A percentile compares a stretch with the other conserved stretches of the same genome.
Evolutionary conservation across 2,329 filamentous ascomycete species (phyloP).

Genomic region (Ascocoryne sarcoides): DNA sequence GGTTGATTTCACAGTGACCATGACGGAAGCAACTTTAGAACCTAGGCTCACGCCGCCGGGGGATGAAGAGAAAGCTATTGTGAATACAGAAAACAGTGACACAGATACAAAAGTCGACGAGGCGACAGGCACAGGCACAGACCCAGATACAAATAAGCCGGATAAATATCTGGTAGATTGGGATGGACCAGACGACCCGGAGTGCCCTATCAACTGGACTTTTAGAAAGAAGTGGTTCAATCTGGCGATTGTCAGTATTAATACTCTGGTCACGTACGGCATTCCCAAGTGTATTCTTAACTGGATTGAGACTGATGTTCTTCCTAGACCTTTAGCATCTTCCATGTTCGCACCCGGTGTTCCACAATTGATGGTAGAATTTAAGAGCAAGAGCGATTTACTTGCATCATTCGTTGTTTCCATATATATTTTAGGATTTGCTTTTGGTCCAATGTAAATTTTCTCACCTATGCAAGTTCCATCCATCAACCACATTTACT

Average conservation of each 20-base stretch:
- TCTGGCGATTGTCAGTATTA: conserved; percentile 10
- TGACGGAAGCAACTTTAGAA: not conserved
- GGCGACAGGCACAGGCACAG: not conserved
- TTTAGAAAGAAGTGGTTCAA: conserved; percentile 12
- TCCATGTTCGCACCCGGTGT: conserved; percentile 42
- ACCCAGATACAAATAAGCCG: not conserved
- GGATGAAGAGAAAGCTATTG: not conserved
- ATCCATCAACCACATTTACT: not conserved
- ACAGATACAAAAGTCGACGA: too few relatives aligned
- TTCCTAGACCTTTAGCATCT: conserved; percentile 34
- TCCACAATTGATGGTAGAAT: conserved; percentile 38
- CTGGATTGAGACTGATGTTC: not conserved
- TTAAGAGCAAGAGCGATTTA: conserved; percentile 30
- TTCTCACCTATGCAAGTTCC: conserved; percentile 36
- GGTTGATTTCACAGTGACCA: not conserved
- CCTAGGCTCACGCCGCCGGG: too few relatives aligned
- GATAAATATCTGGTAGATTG: conserved; percentile 37
- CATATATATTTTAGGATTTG: conserved; percentile 50
- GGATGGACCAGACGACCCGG: conserved; percentile 31
- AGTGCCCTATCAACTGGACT: conserved; percentile 14
- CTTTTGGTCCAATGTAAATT: conserved; percentile 46
- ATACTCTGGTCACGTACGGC: conserved; percentile 19
- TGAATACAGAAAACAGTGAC: not conserved
- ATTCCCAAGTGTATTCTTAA: not conserved
- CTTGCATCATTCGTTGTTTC: conserved; percentile 54